Evolutionary conservation across 2,329 filamentous ascomycete species (phyloP).

Genomic region (Neopestalotiopsis rosae): DNA sequence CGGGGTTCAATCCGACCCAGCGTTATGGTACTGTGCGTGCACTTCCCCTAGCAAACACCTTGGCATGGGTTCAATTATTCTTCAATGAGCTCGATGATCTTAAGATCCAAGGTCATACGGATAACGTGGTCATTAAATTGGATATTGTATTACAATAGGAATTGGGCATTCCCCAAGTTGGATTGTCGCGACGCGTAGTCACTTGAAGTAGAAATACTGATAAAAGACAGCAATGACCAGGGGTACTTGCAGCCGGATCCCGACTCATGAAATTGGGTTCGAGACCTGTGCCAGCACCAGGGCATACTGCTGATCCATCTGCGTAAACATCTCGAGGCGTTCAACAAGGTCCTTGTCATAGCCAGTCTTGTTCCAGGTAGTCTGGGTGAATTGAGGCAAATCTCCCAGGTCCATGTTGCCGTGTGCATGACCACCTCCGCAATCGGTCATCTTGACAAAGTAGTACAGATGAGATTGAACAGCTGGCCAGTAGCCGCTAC

Average conservation of each 20-base stretch:
- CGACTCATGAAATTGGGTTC: neutral
- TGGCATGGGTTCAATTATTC: neutral
- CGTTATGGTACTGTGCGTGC: neutral
- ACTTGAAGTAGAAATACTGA: neutral
- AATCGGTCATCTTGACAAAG: neutral
- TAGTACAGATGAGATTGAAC: neutral
- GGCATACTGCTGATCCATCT: slow-evolving; percentile 2
- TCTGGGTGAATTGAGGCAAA: neutral
- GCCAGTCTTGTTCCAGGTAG: neutral
- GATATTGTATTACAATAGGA: neutral
- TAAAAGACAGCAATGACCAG: neutral
- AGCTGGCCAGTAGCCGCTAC: neutral
- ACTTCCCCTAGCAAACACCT: neutral
- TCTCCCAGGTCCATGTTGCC: neutral
- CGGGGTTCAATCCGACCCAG: neutral
- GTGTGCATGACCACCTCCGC: neutral
- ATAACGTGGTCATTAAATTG: neutral
- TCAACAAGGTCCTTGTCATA: neutral
- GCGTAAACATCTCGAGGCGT: neutral
- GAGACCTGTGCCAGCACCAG: neutral
- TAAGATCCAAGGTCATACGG: neutral
- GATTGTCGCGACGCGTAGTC: neutral
- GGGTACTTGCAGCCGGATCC: neutral
- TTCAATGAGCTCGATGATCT: neutral
- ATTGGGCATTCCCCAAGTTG: neutral